Evolutionary conservation across 1,139 yeast genomes (phyloP), one percentile per base, ranked within the genome.

Genomic region (Candida sp.): DNA sequence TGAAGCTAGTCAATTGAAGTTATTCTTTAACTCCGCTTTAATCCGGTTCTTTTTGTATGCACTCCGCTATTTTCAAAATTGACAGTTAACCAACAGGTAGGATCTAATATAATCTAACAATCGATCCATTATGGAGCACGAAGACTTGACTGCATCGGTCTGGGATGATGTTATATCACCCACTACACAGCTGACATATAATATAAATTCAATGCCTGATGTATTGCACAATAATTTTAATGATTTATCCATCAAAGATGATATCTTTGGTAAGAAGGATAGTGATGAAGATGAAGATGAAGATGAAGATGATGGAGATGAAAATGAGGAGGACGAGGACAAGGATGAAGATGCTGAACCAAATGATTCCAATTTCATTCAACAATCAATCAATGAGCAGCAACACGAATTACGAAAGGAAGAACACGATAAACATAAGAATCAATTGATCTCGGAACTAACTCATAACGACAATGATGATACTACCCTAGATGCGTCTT

Each of bases 91-190:
- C 29, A 25, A 25, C 29, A 8, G 29, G 29, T 25, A 25, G 11
- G 29, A 25, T 25, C 29, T 8, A 36, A 35, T 21, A 8, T 23
- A 12, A 29, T 6, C 34, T 23, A 25, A 19, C 32, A 12, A 22
- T 30, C 33, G 11, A 25, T 37, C 38, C 27, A 38, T 30, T 36
- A 64, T 64, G 69, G 66, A 64, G 42, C 63, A 61, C 45, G 68
- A 64, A 39, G 72, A 67, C 44, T 55, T 67, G 27, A 63, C 70
- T 7, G 68, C 68, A 22, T 66, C 71, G 9, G 70, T 63, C 45
- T 67, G 72, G 72, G 70, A 66, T 45, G 73, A 67, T 51, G 66
- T 64, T 4, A 46, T 64, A 21, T 53, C 68, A 2, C 59, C 68
- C 21, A 23, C 47, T 21, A 39, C 45, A 27, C 39, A 44, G 33